Evolutionary conservation across 441 rosid species (phyloP), one percentile per base, ranked within the genome.

Genomic region (Rhodomyrtus psidioides): DNA sequence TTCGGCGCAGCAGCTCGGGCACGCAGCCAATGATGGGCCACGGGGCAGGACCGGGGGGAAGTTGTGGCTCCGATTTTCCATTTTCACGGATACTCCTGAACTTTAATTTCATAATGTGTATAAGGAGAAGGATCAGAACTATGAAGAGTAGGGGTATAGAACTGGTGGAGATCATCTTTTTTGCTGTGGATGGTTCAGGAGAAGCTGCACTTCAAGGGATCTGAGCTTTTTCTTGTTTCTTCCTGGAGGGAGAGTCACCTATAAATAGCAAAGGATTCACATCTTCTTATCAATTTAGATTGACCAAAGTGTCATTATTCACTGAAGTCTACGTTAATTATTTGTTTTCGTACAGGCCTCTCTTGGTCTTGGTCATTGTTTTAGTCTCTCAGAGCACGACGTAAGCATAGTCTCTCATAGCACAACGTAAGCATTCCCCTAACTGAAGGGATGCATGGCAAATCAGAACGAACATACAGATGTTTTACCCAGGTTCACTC

Each of bases 1-100:
- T 91, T 82, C 85, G 86, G 15, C 30, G 39, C 5, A 90, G 83
- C 90, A 94, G 85, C 23, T 84, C 74, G 0, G 91, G 94, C 2
- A 94, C 53, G 88, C 87, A 89, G 3, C 96, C 94, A 17, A 95
- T 30, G 1, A 94, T 2, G 0, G 96, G 96, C 91, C 92, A 91
- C 3, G 93, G 91, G 30, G 53, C 84, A n/a, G 95, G 95, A 14
- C 98, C 93, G 5, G 94, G 94, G 15, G 96, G 95, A n/a, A 93
- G 93, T 34, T 0, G 74, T 60, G 74, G 10, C 39, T 2, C 74
- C 0, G 10, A 60, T 60, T 9, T 27, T 60, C 74, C 74, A 27
- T 27, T 60, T 60, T 60, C 27, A 5, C 44, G 49, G 10, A 7
- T 46, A 46, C 49, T 46, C 49, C 49, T 46, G 10, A 46, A 46